A percentile compares a stretch with the other conserved stretches of the same genome.
phyloP scores from a whole-genome alignment of 2,329 filamentous ascomycete species.

The Monosporascus sp. region DNA sequence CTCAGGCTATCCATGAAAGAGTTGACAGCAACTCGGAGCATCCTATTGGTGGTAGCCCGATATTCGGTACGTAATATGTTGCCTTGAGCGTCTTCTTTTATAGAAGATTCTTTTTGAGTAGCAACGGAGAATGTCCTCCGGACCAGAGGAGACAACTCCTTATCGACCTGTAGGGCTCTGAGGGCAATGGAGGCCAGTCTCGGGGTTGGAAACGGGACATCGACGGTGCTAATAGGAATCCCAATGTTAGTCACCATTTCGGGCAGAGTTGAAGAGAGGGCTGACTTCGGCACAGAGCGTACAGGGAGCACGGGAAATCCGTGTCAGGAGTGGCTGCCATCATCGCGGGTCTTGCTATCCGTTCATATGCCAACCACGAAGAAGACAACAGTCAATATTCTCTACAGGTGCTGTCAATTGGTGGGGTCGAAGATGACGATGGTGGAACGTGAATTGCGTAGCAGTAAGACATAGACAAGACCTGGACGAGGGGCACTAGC shows the following conservation, averaged over 20 bases:
- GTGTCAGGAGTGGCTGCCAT: constrained; percentile 38
- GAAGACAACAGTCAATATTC: not conserved
- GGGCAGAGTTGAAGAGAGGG: constrained; percentile 16
- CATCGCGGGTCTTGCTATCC: constrained; percentile 13
- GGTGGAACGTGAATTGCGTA: constrained; percentile 12
- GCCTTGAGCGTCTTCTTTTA: constrained; percentile 20
- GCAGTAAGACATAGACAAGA: constrained; percentile 7
- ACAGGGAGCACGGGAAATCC: constrained; percentile 61
- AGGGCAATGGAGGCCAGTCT: constrained; percentile 74
- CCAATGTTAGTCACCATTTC: constrained; percentile 4
- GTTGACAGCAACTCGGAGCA: constrained; percentile 94
- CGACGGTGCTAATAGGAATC: constrained; percentile 51
- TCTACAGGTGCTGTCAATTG: not conserved
- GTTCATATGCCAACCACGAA: not conserved
- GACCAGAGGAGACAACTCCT: constrained; percentile 82
- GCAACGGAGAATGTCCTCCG: constrained; percentile 61
- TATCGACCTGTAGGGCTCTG: constrained; percentile 74
- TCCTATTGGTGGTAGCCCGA: constrained; percentile 85
- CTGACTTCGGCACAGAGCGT: constrained; percentile 26
- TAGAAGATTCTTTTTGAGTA: constrained; percentile 13
- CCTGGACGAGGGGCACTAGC: not conserved
- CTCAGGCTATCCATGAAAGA: constrained; percentile 89
- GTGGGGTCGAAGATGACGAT: not conserved
- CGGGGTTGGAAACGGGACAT: constrained; percentile 74
- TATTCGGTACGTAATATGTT: constrained; percentile 68